Percentiles rank a stretch among this genome's conserved stretches.
Evolutionary conservation across 179 eudicot genomes (phyloP).

Genomic region (Beta macrorhiza): DNA sequence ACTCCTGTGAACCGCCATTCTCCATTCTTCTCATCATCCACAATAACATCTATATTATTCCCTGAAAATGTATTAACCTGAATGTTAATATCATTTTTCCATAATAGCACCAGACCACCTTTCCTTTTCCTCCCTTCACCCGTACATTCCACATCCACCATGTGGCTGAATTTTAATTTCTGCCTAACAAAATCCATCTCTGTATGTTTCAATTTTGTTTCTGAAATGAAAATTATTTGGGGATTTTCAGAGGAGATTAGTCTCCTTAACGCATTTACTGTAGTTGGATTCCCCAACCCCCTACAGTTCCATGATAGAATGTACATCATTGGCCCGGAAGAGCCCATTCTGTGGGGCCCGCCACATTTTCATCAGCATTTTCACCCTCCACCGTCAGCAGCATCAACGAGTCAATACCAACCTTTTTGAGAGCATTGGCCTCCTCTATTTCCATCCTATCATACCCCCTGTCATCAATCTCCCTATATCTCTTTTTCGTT

Average conservation of each 20-base stretch:
- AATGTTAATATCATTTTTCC: neutral
- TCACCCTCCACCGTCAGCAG: too few relatives aligned
- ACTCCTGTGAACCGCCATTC: neutral
- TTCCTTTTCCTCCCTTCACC: neutral
- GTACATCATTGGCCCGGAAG: neutral
- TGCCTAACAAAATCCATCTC: neutral
- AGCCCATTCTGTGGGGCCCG: neutral
- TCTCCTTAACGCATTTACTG: neutral
- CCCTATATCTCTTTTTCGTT: too few relatives aligned
- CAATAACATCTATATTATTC: neutral
- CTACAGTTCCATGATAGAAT: neutral
- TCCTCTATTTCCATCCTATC: too few relatives aligned
- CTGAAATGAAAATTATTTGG: slow-evolving; percentile 7
- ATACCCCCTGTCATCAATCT: too few relatives aligned
- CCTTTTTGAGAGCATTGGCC: too few relatives aligned
- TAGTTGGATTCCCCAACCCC: neutral
- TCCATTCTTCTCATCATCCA: too few relatives aligned
- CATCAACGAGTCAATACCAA: too few relatives aligned
- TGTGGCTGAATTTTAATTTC: too few relatives aligned
- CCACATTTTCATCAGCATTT: neutral
- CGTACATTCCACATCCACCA: neutral
- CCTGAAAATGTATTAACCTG: fast-evolving
- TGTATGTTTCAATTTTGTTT: neutral
- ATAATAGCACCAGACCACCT: neutral
- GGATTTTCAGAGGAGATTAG: neutral